A percentile compares a stretch with the other conserved stretches of the same genome.
These are phyloP conservation scores for Verticillium klebahnii DNA, from an alignment of 2,329 filamentous ascomycete species.

Conservation along the genomic window DNA sequence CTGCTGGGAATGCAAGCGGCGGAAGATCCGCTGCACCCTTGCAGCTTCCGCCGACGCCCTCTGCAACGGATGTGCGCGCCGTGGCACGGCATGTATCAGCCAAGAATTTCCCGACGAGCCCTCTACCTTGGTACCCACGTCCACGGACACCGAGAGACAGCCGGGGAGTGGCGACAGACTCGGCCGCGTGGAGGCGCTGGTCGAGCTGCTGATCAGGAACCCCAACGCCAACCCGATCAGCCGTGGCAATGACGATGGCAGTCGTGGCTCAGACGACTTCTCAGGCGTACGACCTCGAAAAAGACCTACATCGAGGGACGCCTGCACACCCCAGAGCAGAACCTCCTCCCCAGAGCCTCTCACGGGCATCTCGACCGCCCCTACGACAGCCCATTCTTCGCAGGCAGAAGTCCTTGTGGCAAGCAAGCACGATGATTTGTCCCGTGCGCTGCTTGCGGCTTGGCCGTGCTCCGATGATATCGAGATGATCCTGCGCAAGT, in stretches of 20 bases:
- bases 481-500: conserved; percentile 28
- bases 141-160: conserved; percentile 24
- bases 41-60: conserved; percentile 26
- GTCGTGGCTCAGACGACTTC: not conserved
- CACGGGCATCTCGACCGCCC: not conserved
- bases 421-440: conserved; percentile 18
- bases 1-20: conserved; percentile 55
- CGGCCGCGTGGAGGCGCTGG: conserved; percentile 39
- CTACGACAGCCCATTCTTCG: not conserved
- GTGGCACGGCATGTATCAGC: conserved; percentile 38
- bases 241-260: not conserved
- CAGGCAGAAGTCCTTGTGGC: not conserved
- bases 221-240: conserved; percentile 3
- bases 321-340: not conserved
- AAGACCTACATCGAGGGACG: not conserved
- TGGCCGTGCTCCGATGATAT: conserved; percentile 36
- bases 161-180: conserved; percentile 33
- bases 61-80: conserved; percentile 41
- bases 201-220: conserved; percentile 28
- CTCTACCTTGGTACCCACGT: conserved; percentile 8
- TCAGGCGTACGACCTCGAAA: not conserved
- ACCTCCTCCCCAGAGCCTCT: not conserved
- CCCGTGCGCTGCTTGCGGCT: conserved; percentile 23
- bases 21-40: conserved; percentile 48
- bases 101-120: conserved; percentile 39